phyloP scores from a whole-genome alignment of 148 eudicot genomes.

The Heliamphora exappendiculata region DNA sequence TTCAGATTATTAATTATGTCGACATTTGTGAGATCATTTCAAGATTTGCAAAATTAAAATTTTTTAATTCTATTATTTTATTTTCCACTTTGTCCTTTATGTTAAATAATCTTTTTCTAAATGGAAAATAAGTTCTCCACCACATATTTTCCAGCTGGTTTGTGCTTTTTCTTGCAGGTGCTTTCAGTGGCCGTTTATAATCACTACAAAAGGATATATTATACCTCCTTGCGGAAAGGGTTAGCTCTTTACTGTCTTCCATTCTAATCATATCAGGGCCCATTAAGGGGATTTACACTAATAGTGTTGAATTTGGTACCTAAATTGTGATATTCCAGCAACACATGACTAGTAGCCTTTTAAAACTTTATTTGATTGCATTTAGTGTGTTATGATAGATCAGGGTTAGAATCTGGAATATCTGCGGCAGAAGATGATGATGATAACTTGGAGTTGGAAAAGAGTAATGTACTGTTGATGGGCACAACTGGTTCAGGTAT shows the following conservation, averaged over 20 bases:
- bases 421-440: conserved; percentile 43
- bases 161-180: conserved; percentile 40
- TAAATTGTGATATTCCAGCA: neutral
- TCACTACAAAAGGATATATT: conserved; percentile 81
- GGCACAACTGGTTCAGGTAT: conserved; percentile 96
- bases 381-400: conserved; percentile 33
- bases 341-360: neutral
- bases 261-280: conserved; percentile 3
- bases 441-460: conserved; percentile 72
- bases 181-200: conserved; percentile 91
- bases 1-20: neutral
- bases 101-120: neutral
- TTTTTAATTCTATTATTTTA: neutral
- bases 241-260: conserved; percentile 24
- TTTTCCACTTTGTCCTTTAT: neutral
- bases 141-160: neutral
- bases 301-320: neutral
- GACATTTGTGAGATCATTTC: neutral
- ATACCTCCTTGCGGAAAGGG: conserved; percentile 55
- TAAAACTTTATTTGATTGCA: neutral
- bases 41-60: neutral
- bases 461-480: conserved; percentile 87
- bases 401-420: conserved; percentile 48
- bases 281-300: neutral
- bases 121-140: neutral